These are phyloP conservation scores for Cocos nucifera DNA, from an alignment of 176 grass and related monocot species.

Conservation along the genomic window DNA sequence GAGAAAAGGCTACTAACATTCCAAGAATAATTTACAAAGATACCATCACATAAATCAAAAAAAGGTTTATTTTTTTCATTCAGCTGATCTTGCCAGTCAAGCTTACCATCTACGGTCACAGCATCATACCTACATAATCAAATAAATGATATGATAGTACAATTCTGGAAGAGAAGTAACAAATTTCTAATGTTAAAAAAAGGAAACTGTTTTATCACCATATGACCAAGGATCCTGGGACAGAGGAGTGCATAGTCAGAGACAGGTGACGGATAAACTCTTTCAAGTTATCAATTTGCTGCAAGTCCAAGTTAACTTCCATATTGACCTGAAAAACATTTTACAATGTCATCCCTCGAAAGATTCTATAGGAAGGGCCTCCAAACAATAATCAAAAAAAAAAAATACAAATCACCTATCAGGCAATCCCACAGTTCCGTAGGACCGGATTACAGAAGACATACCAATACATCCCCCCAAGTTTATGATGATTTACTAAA, in stretches of 20 bases:
- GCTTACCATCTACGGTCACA: slow-evolving; percentile 52
- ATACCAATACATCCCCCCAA: too few species aligned
- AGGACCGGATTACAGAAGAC: too few species aligned
- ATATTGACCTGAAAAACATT: slow-evolving; percentile 69
- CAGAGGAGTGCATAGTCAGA: slow-evolving; percentile 49
- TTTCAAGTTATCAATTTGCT: slow-evolving; percentile 78
- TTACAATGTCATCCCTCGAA: slow-evolving; percentile 25
- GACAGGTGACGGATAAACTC: slow-evolving; percentile 73
- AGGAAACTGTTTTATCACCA: slow-evolving; percentile 40
- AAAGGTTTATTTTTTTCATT: slow-evolving; percentile 71
- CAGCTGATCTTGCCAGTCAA: slow-evolving; percentile 74
- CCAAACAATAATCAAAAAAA: too few species aligned
- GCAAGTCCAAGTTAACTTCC: slow-evolving; percentile 47
- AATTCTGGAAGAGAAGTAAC: not conserved
- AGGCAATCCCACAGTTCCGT: too few species aligned
- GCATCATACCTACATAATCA: slow-evolving; percentile 64
- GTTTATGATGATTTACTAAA: too few species aligned
- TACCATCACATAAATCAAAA: slow-evolving; percentile 82
- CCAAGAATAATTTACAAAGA: slow-evolving; percentile 89
- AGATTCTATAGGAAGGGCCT: not conserved
- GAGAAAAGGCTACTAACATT: slow-evolving; percentile 30
- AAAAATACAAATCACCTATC: too few species aligned
- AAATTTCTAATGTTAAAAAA: not conserved
- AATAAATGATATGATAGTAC: slow-evolving; percentile 7
- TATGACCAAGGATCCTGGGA: slow-evolving; percentile 86